phyloP scores from a whole-genome alignment of 164 flowering plant species.

The Protea cynaroides region DNA sequence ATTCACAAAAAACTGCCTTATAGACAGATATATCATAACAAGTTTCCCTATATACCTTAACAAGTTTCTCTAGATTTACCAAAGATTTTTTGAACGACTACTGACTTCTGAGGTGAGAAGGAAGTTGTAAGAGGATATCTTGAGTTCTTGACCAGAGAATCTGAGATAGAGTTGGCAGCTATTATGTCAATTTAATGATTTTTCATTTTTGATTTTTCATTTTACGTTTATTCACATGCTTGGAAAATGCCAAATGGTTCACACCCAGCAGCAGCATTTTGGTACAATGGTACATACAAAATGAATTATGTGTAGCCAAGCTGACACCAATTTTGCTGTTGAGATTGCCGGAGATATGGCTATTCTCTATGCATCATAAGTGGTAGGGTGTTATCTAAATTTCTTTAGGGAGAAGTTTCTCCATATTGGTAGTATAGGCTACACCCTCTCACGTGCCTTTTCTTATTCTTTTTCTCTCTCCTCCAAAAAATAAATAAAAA shows the following conservation, averaged over 20 bases:
- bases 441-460: no score
- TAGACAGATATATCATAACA: background rate
- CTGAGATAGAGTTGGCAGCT: background rate
- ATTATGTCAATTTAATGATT: background rate
- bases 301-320: background rate
- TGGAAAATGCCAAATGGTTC: slow-evolving; percentile 2
- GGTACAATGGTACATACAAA: background rate
- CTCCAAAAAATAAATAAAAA: no score
- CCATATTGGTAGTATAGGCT: no score
- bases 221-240: background rate
- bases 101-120: background rate
- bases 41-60: background rate
- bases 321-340: background rate
- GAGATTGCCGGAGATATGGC: background rate
- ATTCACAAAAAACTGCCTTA: background rate
- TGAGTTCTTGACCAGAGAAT: background rate
- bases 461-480: no score
- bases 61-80: background rate
- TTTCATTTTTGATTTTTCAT: background rate
- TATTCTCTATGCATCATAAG: no score
- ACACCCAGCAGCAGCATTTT: background rate
- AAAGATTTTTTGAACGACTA: background rate
- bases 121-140: background rate
- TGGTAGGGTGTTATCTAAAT: no score
- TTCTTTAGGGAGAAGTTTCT: no score